Evolutionary conservation across 306 rosid genomes (phyloP).

Genomic region (Lathyrus oleraceus): DNA sequence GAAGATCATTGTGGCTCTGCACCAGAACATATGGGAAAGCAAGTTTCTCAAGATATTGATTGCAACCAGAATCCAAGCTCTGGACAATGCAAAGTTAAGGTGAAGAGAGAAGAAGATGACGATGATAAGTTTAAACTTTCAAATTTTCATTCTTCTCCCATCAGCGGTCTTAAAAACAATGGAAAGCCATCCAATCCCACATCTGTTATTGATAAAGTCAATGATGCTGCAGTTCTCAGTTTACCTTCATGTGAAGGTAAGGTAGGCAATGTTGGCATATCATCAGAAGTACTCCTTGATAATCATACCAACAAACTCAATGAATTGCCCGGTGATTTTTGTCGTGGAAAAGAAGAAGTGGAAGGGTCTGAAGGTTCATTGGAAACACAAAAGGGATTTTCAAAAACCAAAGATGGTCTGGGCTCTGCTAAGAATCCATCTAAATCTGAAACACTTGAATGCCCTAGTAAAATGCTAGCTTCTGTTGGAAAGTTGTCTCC

Average conservation of each 20-base stretch:
- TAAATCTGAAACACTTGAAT: slow-evolving; percentile 46
- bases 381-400: slow-evolving; percentile 45
- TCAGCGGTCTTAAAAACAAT: slow-evolving; percentile 46
- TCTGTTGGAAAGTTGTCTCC: slow-evolving; percentile 59
- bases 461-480: slow-evolving; percentile 47
- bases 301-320: slow-evolving; percentile 49
- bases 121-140: slow-evolving; percentile 48
- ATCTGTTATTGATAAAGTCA: slow-evolving; percentile 50
- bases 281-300: slow-evolving; percentile 49
- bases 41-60: slow-evolving; percentile 46
- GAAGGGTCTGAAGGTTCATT: slow-evolving; percentile 55
- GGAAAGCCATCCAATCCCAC: slow-evolving; percentile 47
- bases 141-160: slow-evolving; percentile 52
- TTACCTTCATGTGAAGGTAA: slow-evolving; percentile 50
- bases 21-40: slow-evolving; percentile 49
- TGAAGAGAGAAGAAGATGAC: slow-evolving; percentile 57
- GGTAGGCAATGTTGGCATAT: slow-evolving; percentile 47
- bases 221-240: slow-evolving; percentile 42
- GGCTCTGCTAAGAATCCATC: slow-evolving; percentile 58
- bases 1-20: slow-evolving; percentile 44
- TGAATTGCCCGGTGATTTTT: slow-evolving; percentile 46
- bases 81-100: slow-evolving; percentile 44
- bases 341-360: slow-evolving; percentile 53
- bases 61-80: slow-evolving; percentile 43
- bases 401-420: slow-evolving; percentile 53